A percentile compares a stretch with the other conserved stretches of the same genome.
These are phyloP conservation scores for Hippophae tibetana DNA, from an alignment of 306 rosid species.

Conservation along the genomic window DNA sequence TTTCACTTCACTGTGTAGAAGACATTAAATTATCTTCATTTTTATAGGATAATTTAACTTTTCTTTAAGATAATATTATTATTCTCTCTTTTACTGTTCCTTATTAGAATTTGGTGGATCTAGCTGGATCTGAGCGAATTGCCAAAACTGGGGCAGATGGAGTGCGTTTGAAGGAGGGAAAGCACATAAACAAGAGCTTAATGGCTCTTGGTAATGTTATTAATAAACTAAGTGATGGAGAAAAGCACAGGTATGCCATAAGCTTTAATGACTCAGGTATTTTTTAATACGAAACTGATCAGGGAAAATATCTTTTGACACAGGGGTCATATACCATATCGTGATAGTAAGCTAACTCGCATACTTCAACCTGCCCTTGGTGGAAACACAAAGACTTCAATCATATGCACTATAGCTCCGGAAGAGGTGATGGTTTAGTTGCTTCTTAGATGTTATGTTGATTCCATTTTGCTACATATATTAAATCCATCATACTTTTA, in stretches of 20 bases:
- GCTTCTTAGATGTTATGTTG: neutral
- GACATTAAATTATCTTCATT: slow-evolving; percentile 4
- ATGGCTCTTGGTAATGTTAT: slow-evolving; percentile 93
- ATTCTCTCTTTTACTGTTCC: neutral
- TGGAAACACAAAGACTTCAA: slow-evolving; percentile 96
- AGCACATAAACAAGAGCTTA: slow-evolving; percentile 88
- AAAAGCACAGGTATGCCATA: slow-evolving; percentile 56
- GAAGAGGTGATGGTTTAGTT: slow-evolving; percentile 58
- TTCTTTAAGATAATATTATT: neutral
- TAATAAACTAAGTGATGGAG: slow-evolving; percentile 86
- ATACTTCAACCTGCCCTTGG: slow-evolving; percentile 99
- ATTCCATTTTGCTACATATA: neutral
- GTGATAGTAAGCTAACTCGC: slow-evolving; percentile 95
- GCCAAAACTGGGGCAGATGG: slow-evolving; percentile 98
- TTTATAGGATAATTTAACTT: neutral
- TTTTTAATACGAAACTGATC: neutral
- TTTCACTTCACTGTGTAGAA: slow-evolving; percentile 8
- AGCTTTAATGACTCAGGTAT: slow-evolving; percentile 1
- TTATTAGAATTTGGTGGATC: slow-evolving; percentile 76
- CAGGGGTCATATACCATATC: slow-evolving; percentile 92
- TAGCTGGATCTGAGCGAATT: slow-evolving; percentile 96
- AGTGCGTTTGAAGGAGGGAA: slow-evolving; percentile 90
- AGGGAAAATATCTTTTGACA: slow-evolving; percentile 3
- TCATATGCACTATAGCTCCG: slow-evolving; percentile 89
- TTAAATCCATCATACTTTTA: neutral